These are phyloP conservation scores for Microdochium nivale DNA, from an alignment of 2,329 filamentous ascomycete genomes.

Conservation along the genomic window DNA sequence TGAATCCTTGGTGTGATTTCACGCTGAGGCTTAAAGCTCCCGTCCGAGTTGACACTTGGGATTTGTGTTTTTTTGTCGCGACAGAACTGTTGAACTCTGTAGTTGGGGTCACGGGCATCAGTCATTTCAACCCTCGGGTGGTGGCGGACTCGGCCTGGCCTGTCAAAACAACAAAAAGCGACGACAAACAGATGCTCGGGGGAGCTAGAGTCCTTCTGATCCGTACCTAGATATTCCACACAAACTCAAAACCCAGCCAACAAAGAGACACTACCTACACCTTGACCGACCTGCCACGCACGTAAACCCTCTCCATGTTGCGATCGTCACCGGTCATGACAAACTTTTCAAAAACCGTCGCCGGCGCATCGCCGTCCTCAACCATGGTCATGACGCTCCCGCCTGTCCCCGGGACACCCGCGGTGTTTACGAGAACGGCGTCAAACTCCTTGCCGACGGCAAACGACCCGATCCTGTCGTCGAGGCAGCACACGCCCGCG, in stretches of 20 bases:
- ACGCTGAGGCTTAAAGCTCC: no score
- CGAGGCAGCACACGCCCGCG: constrained; percentile 47
- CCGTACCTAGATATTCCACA: no score
- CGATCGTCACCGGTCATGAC: constrained; percentile 58
- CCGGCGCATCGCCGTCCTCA: constrained; percentile 36
- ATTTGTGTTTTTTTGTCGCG: no score
- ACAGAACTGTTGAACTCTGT: no score
- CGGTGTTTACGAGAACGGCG: constrained; percentile 41
- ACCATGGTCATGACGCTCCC: constrained; percentile 42
- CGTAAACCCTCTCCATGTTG: constrained; percentile 48
- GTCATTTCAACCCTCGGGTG: no score
- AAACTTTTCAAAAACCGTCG: constrained; percentile 51
- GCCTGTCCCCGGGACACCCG: constrained; percentile 9
- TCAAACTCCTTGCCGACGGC: constrained; percentile 54
- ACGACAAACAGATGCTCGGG: no score
- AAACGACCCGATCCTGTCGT: constrained; percentile 46
- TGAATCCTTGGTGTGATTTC: no score
- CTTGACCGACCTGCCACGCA: constrained; percentile 32
- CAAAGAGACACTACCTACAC: not conserved
- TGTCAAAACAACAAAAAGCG: no score
- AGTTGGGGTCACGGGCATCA: no score
- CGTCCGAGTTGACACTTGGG: no score
- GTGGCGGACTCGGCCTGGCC: no score
- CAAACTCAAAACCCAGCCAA: not conserved
- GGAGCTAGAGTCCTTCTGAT: no score